Evolutionary conservation across 805 yeast species (phyloP), one percentile per base, ranked within the genome.

Genomic region (Zygosaccharomyces rouxii): DNA sequence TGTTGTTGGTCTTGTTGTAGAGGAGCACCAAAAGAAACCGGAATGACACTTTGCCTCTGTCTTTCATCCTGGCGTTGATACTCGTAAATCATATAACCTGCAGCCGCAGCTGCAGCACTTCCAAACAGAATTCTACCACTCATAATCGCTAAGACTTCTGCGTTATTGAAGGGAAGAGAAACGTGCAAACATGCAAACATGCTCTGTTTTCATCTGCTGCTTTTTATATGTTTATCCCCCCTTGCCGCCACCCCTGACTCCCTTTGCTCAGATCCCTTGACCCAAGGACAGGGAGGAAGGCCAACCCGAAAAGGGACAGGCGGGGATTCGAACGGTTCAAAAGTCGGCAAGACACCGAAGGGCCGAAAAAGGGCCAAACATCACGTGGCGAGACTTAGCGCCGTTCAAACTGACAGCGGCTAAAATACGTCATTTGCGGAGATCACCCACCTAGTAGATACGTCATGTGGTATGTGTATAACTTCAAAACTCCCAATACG

Each of bases 101-200:
- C 59, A n/a, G 63, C 58, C 1, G 57, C 54, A 3, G 54, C 56
- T 16, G 63, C 66, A 23, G 57, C 62, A 16, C 63, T 55, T 13
- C 64, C 63, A 35, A 61, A 45, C 18, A 61, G 48, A 37, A 57
- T 47, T 54, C 57, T 61, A 16, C 57, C 48, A 33, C 61, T 55
- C 64, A 58, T 55, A 7, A n/a, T 16, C 18, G 42, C 9, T 4
- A 25, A 26, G 29, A 3, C 30, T 7, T 19, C 29, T 16, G 19
- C 5, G 25, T 11, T 10, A 1, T 35, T 18, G 3, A 9, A 22
- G 30, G 25, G 5, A n/a, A n/a, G n/a, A n/a, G n/a, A n/a, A n/a
- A n/a, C n/a, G n/a, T n/a, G n/a, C 18, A 14, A 1, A 11, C 16
- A 11, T 25, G 11, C 6, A 26, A 7, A 1, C 5, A 7, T 13